phyloP scores from a whole-genome alignment of 208 protist genomes.

The Crithidia acanthocephali region DNA sequence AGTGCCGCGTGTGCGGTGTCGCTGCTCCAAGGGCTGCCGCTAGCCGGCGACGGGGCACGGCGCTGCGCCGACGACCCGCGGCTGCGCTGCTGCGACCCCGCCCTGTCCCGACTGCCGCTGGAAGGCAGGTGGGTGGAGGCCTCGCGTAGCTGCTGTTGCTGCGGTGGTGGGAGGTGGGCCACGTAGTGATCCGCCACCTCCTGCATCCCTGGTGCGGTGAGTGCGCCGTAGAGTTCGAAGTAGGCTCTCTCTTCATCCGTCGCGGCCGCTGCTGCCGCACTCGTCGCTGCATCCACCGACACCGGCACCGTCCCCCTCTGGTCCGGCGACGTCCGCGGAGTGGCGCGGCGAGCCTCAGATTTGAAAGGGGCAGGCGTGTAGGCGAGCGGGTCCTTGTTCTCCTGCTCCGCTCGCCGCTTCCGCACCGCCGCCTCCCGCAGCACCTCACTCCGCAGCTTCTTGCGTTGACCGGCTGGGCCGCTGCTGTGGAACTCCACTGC shows the following conservation, averaged over 20 bases:
- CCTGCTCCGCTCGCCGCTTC: slow-evolving; percentile 52
- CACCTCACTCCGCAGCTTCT: slow-evolving; percentile 60
- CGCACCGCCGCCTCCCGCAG: slow-evolving; percentile 69
- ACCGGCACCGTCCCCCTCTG: not conserved
- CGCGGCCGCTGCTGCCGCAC: not conserved
- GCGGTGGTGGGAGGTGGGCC: slow-evolving; percentile 22
- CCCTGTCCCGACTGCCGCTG: slow-evolving; percentile 15
- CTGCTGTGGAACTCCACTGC: slow-evolving; percentile 35
- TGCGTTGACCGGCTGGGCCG: slow-evolving; percentile 20
- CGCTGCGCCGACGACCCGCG: slow-evolving; percentile 9
- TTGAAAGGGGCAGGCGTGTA: slow-evolving; percentile 62
- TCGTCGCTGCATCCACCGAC: not conserved
- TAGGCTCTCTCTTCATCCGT: slow-evolving; percentile 29
- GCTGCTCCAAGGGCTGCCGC: not conserved
- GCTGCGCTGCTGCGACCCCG: slow-evolving; percentile 3
- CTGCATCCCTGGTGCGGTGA: slow-evolving; percentile 16
- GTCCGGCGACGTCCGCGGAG: slow-evolving; percentile 21
- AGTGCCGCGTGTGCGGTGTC: not conserved
- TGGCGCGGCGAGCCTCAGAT: slow-evolving; percentile 22
- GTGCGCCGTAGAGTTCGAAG: slow-evolving; percentile 20
- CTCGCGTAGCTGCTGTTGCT: slow-evolving; percentile 36
- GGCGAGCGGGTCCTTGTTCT: slow-evolving; percentile 50
- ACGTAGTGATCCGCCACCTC: slow-evolving; percentile 35
- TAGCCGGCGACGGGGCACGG: not conserved
- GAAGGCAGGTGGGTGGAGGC: slow-evolving; percentile 22